These are phyloP conservation scores for Myochromella boudieri DNA, from an alignment of 768 basidiomycete species.

Conservation along the genomic window DNA sequence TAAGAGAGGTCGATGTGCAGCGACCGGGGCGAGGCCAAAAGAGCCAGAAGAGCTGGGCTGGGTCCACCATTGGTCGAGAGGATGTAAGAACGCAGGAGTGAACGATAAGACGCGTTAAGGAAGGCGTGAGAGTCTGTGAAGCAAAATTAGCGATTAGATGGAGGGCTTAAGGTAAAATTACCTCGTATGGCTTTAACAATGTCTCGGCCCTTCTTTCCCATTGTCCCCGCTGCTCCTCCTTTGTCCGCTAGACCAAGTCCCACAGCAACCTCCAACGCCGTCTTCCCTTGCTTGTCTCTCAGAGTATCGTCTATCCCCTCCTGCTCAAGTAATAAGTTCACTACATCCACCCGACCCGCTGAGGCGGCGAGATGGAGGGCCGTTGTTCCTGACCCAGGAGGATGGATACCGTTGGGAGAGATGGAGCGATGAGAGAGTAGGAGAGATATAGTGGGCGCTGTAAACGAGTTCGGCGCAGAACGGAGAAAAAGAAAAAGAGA, in stretches of 20 bases:
- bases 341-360: constrained; percentile 69
- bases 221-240: no score
- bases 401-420: constrained; percentile 76
- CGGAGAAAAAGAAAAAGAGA: background rate
- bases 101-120: constrained; percentile 72
- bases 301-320: constrained; percentile 78
- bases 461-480: constrained; percentile 1
- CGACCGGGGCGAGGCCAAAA: constrained; percentile 69
- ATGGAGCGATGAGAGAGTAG: constrained; percentile 74
- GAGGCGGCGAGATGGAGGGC: constrained; percentile 69
- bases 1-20: constrained; percentile 76
- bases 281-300: constrained; percentile 64
- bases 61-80: constrained; percentile 52
- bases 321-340: constrained; percentile 76
- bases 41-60: constrained; percentile 44
- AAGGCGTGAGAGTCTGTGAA: constrained; percentile 57
- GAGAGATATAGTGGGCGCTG: constrained; percentile 67
- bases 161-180: constrained; percentile 17
- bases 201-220: constrained; percentile 65
- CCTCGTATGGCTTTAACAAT: constrained; percentile 68
- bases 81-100: constrained; percentile 71
- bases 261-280: constrained; percentile 73
- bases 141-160: background rate
- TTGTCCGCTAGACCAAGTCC: no score
- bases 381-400: constrained; percentile 72